Percentiles rank a stretch among this genome's conserved stretches.
Conservation (phyloP, 441 rosid species). For the Mallotus japonicus region DNA sequence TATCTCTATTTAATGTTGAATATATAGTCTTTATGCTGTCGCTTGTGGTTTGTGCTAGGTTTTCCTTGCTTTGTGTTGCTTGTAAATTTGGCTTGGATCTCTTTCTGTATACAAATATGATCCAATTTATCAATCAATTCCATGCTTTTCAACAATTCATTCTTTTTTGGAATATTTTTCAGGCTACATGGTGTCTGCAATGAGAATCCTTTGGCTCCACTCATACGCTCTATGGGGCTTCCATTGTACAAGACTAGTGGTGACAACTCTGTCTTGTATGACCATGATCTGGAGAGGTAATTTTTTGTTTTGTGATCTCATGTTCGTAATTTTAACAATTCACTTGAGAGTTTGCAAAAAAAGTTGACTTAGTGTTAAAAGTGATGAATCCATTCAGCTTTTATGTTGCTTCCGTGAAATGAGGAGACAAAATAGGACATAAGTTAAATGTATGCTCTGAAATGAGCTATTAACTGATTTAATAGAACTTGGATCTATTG, state of each 20-base stretch:
- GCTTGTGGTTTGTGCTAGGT: neutral
- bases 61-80: neutral
- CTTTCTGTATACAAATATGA: neutral
- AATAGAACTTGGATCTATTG: neutral
- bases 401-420: neutral
- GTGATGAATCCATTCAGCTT: neutral
- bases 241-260: slow-evolving; percentile 80
- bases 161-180: slow-evolving; percentile 18
- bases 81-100: neutral
- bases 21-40: neutral
- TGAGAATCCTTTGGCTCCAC: slow-evolving; percentile 85
- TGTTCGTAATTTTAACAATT: slow-evolving; percentile 2
- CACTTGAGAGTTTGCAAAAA: neutral
- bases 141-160: neutral
- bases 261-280: slow-evolving; percentile 81
- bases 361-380: neutral
- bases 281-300: slow-evolving; percentile 88
- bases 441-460: neutral
- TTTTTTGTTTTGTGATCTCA: slow-evolving; percentile 13
- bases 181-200: slow-evolving; percentile 92
- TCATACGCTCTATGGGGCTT: slow-evolving; percentile 70
- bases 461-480: neutral
- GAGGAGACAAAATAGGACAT: neutral
- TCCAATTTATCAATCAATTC: slow-evolving; percentile 5
- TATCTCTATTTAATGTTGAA: neutral